Evolutionary conservation across 2,329 filamentous ascomycete species (phyloP), one percentile per base, ranked within the genome.

Genomic region (Moelleriella libera): DNA sequence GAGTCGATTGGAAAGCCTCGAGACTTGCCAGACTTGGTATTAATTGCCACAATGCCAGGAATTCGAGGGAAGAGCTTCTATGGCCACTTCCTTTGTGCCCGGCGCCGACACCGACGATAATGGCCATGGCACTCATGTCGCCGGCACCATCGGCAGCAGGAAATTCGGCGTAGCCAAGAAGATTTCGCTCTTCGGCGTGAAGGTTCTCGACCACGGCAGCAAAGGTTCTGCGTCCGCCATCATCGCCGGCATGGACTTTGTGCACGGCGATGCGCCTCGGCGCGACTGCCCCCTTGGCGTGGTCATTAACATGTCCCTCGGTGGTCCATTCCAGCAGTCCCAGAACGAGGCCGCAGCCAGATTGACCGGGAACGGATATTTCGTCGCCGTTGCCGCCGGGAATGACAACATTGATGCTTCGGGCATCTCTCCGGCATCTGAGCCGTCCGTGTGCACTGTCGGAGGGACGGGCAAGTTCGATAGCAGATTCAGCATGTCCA

Each of bases 281-380:
- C 60, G 59, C 48, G 57, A 49, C 53, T 68, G 66, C 58, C 57
- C 60, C 52, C 61, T 57, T 1, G 66, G 68, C 34, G 59, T 66
- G 41, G 71, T 75, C 29, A 64, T 70, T 51, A 72, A 68, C 60
- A 71, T 76, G 71, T 72, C 68, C 7, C 67, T 76, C 9, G 72
- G 72, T 32, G 72, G 71, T 9, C 44, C 50, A 43, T 59, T 54
- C 49, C 68, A 66, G 5, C 42, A 61, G 2, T 56, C 70, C 14
- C 56, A 71, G 50, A 76, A 75, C 64, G 56, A 54, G 31, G 71
- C 71, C 7, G 69, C 72, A 29, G 61, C 60, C 8, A 59, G 57
- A 42, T 61, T 71, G 31, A 60, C 68, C 52, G 50, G 50, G 28
- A 56, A 59, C 1, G 71, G 71, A 21, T 59, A 74, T 48, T 70